Conservation (phyloP, 768 basidiomycete genomes). For the Crassisporium funariophilum region DNA sequence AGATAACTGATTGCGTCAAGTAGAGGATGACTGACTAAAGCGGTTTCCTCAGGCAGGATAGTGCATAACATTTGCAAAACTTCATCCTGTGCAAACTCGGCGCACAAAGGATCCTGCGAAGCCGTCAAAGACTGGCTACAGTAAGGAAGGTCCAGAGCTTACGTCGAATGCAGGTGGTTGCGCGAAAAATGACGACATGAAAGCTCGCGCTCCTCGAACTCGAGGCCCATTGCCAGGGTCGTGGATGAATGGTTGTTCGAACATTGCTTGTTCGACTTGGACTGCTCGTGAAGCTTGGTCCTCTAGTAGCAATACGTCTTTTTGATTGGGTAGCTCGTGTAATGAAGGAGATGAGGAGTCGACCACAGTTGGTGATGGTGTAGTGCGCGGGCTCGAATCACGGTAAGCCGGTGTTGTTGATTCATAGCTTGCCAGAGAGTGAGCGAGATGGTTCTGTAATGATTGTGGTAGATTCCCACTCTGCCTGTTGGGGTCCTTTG, state of each 20-base stretch:
- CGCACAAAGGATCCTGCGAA: constrained; percentile 60
- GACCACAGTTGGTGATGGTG: constrained; percentile 18
- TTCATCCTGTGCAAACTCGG: constrained; percentile 77
- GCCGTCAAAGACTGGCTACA: neutral
- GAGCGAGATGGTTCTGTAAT: neutral
- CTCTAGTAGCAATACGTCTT: constrained; percentile 6
- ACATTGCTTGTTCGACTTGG: constrained; percentile 29
- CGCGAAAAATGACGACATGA: constrained; percentile 70
- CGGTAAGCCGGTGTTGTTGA: neutral
- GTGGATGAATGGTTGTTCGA: constrained; percentile 62
- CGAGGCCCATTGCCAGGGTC: constrained; percentile 82
- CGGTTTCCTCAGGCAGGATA: constrained; percentile 70
- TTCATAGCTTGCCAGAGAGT: neutral
- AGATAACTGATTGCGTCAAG: constrained; percentile 1
- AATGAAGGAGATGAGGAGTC: constrained; percentile 19
- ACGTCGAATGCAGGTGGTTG: constrained; percentile 60
- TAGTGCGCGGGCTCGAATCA: constrained; percentile 18
- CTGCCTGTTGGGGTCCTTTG: neutral
- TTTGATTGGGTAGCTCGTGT: constrained; percentile 1
- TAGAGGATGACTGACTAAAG: constrained; percentile 51
- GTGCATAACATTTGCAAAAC: constrained; percentile 72
- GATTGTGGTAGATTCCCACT: neutral
- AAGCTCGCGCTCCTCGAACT: constrained; percentile 65
- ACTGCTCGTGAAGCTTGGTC: constrained; percentile 12
- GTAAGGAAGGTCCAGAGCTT: constrained; percentile 9